Percentiles rank a stretch among this genome's conserved stretches.
Evolutionary conservation across 2,329 filamentous ascomycete species (phyloP).

Genomic region (Diaporthe sp.): DNA sequence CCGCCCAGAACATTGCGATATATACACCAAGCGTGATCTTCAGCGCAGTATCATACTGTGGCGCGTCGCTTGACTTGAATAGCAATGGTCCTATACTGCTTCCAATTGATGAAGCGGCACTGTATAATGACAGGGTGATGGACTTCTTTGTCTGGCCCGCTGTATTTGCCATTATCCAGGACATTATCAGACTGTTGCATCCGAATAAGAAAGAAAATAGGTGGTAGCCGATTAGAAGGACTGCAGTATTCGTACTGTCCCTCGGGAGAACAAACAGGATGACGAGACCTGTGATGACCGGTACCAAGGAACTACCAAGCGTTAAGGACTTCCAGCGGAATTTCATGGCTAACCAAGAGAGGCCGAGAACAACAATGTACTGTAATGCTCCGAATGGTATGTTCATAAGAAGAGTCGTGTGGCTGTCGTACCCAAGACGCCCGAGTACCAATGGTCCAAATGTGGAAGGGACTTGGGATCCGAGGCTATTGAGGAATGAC

Average conservation of each 20-base stretch:
- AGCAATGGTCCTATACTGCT: slow-evolving; percentile 76
- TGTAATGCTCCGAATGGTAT: slow-evolving; percentile 75
- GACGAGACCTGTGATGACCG: slow-evolving; percentile 68
- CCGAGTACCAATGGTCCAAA: slow-evolving; percentile 73
- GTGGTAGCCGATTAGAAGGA: slow-evolving; percentile 71
- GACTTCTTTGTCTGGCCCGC: slow-evolving; percentile 76
- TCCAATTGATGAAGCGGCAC: slow-evolving; percentile 69
- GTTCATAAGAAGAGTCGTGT: slow-evolving; percentile 68
- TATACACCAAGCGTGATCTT: slow-evolving; percentile 65
- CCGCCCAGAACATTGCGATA: slow-evolving; percentile 61
- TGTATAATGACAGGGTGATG: slow-evolving; percentile 71
- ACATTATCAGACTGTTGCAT: slow-evolving; percentile 72
- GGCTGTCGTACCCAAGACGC: slow-evolving; percentile 69
- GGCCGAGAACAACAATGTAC: slow-evolving; percentile 66
- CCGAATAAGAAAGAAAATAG: slow-evolving; percentile 74
- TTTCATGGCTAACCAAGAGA: slow-evolving; percentile 67
- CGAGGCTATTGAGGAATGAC: slow-evolving; percentile 72
- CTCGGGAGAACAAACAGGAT: slow-evolving; percentile 66
- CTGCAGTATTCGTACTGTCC: slow-evolving; percentile 51
- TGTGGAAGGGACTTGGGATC: slow-evolving; percentile 70
- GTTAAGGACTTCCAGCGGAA: slow-evolving; percentile 67
- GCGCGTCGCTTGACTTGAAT: slow-evolving; percentile 67
- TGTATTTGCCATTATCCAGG: slow-evolving; percentile 77
- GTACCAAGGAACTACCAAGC: slow-evolving; percentile 63
- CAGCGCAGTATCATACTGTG: slow-evolving; percentile 67